Evolutionary conservation across 148 eudicot genomes (phyloP), one percentile per base, ranked within the genome.

Genomic region (Euryodendron excelsum): DNA sequence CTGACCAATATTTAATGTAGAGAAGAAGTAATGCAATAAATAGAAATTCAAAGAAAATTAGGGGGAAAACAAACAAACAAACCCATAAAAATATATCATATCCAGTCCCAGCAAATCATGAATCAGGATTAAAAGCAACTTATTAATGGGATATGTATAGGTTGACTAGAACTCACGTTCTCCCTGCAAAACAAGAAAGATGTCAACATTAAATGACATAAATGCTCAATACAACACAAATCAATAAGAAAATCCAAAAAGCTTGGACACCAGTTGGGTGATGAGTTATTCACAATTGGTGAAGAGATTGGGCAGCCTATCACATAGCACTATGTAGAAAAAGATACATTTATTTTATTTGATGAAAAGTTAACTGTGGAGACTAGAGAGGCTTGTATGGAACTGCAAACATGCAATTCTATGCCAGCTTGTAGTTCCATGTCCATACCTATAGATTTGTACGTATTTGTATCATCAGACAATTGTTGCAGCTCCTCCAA

Each of bases 381-480:
- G 27, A 55, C 62, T n/a, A n/a, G n/a, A n/a, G n/a, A 72, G 18
- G 33, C 28, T 31, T 8, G 3, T 21, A 55, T 18, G 60, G 33
- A 72, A 48, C n/a, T 21, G 34, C 17, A 13, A 39, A 34, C 41
- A 71, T 27, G 60, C 60, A 28, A 30, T 21, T 68, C 52, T 41
- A 68, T 14, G 52, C 20, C 17, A 36, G 14, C 50, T 53, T 33
- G 11, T 25, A 10, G 4, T 50, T 62, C 48, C 11, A 39, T 36
- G 34, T 28, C 8, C 50, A 77, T 87, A 93, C 99, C 99, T 60
- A 96, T 92, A 53, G 99, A 89, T 82, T 96, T 96, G 84, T 93
- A 96, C 20, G 99, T 96, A 80, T 93, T 96, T 55, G 97, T 92
- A 83, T 87, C 95, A 83, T 88, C 94, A 71, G 99, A 87, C 82